Conservation (phyloP, 768 basidiomycete species). For the Tricholoma bakamatsutake region DNA sequence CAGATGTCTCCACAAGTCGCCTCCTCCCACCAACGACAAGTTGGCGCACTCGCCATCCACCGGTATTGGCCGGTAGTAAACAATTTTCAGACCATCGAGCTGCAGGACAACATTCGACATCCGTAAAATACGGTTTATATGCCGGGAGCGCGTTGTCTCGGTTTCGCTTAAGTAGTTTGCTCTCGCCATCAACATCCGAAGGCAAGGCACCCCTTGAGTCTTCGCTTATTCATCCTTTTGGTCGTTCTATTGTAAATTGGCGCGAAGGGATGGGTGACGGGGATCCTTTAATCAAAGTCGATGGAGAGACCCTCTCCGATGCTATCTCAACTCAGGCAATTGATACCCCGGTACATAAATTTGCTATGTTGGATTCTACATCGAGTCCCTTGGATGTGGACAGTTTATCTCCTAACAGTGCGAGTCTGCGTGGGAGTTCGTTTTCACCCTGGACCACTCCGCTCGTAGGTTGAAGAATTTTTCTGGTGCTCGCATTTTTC, state of each 20-base stretch:
- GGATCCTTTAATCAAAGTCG: background rate
- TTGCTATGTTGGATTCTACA: background rate
- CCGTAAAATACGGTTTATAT: conserved; percentile 3
- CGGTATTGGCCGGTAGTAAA: background rate
- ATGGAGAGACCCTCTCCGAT: conserved; percentile 5
- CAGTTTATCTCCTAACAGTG: background rate
- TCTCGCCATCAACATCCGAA: background rate
- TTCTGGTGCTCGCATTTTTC: background rate
- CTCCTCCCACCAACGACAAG: background rate
- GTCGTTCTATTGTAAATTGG: conserved; percentile 3
- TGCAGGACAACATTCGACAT: conserved; percentile 4
- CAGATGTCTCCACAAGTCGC: background rate
- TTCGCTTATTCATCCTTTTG: background rate
- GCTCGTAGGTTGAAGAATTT: background rate
- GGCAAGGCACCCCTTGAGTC: conserved; percentile 1
- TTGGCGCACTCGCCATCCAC: background rate
- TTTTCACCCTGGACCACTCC: conserved; percentile 8
- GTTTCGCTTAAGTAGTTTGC: background rate
- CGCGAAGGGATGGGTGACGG: conserved; percentile 4
- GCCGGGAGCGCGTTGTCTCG: background rate
- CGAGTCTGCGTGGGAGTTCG: background rate
- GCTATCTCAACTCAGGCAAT: conserved; percentile 7
- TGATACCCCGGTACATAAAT: conserved; percentile 2
- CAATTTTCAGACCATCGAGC: conserved; percentile 3
- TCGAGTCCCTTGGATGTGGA: background rate